A percentile compares a stretch with the other conserved stretches of the same genome.
Conservation (phyloP, 2,329 filamentous ascomycete genomes). For the Monosporascus sp. region DNA sequence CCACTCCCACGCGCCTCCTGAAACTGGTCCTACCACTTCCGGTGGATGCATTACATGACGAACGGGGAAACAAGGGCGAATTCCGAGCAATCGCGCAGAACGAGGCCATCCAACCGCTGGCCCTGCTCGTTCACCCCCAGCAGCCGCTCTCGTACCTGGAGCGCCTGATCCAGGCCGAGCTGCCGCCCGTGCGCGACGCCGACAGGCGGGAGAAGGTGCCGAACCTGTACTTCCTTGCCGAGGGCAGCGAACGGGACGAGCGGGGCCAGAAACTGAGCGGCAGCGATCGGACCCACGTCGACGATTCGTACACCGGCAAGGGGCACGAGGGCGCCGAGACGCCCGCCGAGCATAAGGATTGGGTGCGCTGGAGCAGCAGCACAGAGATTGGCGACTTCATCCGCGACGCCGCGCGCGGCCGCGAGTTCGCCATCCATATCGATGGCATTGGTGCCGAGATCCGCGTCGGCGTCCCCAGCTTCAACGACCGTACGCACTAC, state of each 20-base stretch:
- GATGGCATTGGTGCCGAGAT: slow-evolving; percentile 64
- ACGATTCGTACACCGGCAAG: slow-evolving; percentile 61
- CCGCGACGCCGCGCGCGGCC: slow-evolving; percentile 75
- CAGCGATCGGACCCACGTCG: slow-evolving; percentile 42
- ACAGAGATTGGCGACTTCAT: slow-evolving; percentile 95
- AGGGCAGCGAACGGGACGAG: slow-evolving; percentile 63
- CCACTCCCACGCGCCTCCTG: slow-evolving; percentile 64
- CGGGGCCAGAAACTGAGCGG: slow-evolving; percentile 28
- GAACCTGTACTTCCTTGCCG: slow-evolving; percentile 71
- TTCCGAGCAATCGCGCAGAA: slow-evolving; percentile 40
- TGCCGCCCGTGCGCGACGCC: slow-evolving; percentile 61
- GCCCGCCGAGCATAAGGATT: slow-evolving; percentile 47
- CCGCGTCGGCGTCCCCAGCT: slow-evolving; percentile 76
- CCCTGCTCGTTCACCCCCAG: slow-evolving; percentile 80
- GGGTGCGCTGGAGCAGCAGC: slow-evolving; percentile 82
- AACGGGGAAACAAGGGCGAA: slow-evolving; percentile 36
- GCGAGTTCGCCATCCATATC: slow-evolving; percentile 80
- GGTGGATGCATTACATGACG: slow-evolving; percentile 48
- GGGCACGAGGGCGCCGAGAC: slow-evolving; percentile 54
- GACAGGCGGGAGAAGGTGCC: slow-evolving; percentile 66
- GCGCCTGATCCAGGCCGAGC: slow-evolving; percentile 80
- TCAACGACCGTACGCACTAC: slow-evolving; percentile 87
- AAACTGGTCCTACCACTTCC: slow-evolving; percentile 66
- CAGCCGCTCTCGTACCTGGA: slow-evolving; percentile 90
- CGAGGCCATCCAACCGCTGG: slow-evolving; percentile 75